Conservation (phyloP, 2,329 filamentous ascomycete species). For the Sordariomycetes sp. region DNA sequence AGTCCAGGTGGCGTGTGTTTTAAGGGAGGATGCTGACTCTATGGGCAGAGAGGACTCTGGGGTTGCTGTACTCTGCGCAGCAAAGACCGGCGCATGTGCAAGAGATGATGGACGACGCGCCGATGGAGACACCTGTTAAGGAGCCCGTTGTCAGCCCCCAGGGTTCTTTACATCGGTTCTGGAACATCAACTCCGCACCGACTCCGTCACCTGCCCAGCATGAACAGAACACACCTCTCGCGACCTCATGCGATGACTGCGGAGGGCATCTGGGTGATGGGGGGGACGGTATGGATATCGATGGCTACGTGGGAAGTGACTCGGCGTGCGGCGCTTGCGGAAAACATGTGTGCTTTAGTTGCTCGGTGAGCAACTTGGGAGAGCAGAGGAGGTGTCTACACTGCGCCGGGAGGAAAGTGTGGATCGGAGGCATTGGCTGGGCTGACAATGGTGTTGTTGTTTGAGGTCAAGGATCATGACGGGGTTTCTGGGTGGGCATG, state of each 20-base stretch:
- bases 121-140: constrained; percentile 8
- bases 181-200: constrained; percentile 38
- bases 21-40: constrained; percentile 8
- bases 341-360: constrained; percentile 49
- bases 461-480: neutral
- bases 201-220: constrained; percentile 14
- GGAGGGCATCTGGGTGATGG: constrained; percentile 19
- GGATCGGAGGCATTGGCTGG: constrained; percentile 10
- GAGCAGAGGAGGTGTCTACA: constrained; percentile 41
- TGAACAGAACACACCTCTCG: constrained; percentile 7
- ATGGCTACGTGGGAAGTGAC: constrained; percentile 18
- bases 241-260: constrained; percentile 43
- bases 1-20: constrained; percentile 15
- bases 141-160: constrained; percentile 6
- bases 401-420: constrained; percentile 33
- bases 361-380: constrained; percentile 49
- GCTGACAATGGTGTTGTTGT: constrained; percentile 4
- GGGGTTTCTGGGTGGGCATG: neutral
- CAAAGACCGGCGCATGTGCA: constrained; percentile 10
- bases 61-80: constrained; percentile 49
- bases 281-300: constrained; percentile 28
- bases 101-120: constrained; percentile 1
- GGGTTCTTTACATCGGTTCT: constrained; percentile 50
- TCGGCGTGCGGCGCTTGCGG: constrained; percentile 38
- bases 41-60: constrained; percentile 43